Evolutionary conservation across 306 rosid species (phyloP).

Genomic region (Hippophae rhamnoides): DNA sequence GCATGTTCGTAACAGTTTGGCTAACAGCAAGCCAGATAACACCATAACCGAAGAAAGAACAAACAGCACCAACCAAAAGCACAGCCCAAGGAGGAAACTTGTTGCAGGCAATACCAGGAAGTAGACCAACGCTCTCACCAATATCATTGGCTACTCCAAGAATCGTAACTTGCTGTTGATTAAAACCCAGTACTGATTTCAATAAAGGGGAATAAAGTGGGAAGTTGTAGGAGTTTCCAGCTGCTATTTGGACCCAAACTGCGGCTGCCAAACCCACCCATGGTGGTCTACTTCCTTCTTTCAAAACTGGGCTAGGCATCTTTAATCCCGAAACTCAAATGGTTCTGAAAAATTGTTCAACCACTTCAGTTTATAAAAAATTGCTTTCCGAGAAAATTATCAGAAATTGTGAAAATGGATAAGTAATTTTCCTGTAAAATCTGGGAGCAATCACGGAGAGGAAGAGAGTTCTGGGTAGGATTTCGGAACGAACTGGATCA

Average conservation of each 20-base stretch:
- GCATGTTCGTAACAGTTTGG: slow-evolving; percentile 39
- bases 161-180: slow-evolving; percentile 61
- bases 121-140: slow-evolving; percentile 55
- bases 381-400: too few species aligned
- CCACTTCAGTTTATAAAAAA: too few species aligned
- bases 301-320: slow-evolving; percentile 40
- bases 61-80: slow-evolving; percentile 48
- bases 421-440: too few species aligned
- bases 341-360: too few species aligned
- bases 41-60: slow-evolving; percentile 66
- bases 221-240: slow-evolving; percentile 52
- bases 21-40: slow-evolving; percentile 56
- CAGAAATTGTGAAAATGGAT: too few species aligned
- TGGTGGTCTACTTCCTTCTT: slow-evolving; percentile 83
- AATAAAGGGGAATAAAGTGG: slow-evolving; percentile 67
- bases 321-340: not conserved
- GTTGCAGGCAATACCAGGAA: slow-evolving; percentile 72
- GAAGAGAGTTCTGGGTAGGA: too few species aligned
- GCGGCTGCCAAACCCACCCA: slow-evolving; percentile 95
- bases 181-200: slow-evolving; percentile 59
- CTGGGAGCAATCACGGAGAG: too few species aligned
- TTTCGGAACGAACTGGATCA: too few species aligned
- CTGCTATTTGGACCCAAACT: slow-evolving; percentile 64
- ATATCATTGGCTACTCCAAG: slow-evolving; percentile 78
- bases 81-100: slow-evolving; percentile 79